These are phyloP conservation scores for Neurospora pannonica DNA, from an alignment of 495 filamentous ascomycete species.

Conservation along the genomic window DNA sequence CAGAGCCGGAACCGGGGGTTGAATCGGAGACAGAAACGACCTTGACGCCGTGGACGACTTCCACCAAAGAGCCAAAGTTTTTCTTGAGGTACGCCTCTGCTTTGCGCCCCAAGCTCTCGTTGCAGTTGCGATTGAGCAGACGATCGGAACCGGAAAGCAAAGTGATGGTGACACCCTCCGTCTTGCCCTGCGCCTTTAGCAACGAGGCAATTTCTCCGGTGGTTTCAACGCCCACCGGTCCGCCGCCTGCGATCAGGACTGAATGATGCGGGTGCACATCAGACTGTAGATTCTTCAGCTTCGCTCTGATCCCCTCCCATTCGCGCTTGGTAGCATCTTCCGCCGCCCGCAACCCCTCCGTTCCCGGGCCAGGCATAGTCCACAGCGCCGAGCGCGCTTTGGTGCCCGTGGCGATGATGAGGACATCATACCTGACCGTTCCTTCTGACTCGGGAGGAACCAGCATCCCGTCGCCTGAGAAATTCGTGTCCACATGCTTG, in stretches of 20 bases:
- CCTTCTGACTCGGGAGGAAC: not conserved
- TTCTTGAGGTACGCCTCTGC: not conserved
- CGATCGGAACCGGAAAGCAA: not conserved
- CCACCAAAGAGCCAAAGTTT: not conserved
- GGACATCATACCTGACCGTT: not conserved
- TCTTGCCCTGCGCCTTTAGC: not conserved
- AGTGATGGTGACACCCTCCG: not conserved
- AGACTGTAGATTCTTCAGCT: not conserved
- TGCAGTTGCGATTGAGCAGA: not conserved
- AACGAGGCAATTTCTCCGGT: not conserved
- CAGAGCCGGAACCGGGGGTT: not conserved
- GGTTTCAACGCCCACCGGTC: constrained; percentile 2
- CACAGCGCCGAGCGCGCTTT: not conserved
- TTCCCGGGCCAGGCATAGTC: not conserved
- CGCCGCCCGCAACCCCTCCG: not conserved
- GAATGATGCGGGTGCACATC: not conserved
- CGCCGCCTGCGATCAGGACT: constrained; percentile 2
- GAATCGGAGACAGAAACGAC: not conserved
- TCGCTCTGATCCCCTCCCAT: not conserved
- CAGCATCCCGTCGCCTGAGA: not conserved
- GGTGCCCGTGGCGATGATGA: constrained; percentile 4
- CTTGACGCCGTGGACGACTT: not conserved
- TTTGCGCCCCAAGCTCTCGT: not conserved
- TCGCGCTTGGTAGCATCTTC: not conserved
- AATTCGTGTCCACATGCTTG: not conserved